Evolutionary conservation across 169 alveolate genomes (phyloP), one percentile per base, ranked within the genome.

Genomic region (Theileria parva): DNA sequence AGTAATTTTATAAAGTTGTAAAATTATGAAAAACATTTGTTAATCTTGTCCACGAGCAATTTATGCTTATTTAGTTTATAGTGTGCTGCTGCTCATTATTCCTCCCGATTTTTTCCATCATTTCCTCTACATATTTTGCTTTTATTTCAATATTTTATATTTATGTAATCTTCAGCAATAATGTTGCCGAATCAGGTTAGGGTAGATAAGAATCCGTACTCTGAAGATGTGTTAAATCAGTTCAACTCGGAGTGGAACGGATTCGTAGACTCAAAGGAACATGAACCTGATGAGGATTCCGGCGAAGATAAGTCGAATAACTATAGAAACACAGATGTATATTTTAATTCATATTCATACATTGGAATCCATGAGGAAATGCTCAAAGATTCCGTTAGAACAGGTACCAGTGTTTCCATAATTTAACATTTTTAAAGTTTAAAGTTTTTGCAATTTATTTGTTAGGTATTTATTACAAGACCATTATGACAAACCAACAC

Each of bases 291-390:
- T 23, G 37, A 69, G 61, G 84, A 63, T 44, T 79, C 85, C 39
- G 74, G 68, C 59, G 86, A 60, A 11, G 8, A 65, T n/a, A 48
- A 0, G 27, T 50, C 25, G 30, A 67, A 61, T 7, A 30, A 23
- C 60, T 19, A 11, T 23, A 27, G 1, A 34, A 74, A 63, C 75
- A 90, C 88, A 48, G 99, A 97, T 76, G 93, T 94, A 86, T 98
- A 98, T 89, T 98, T 96, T 89, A 96, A 97, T 85, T 97, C 99
- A 15, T 98, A 98, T 84, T 95, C 98, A 28, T 96, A 96, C 79
- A 95, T 96, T 76, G 97, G 98, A 32, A 96, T 96, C 65, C 99
- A 96, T 88, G 99, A 97, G 91, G 99, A 97, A 83, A 97, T 98
- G 99, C 86, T 97, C 5, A 97, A 97, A 87, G 99, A 98, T 85